Percentiles rank a stretch among this genome's conserved stretches.
phyloP scores from a whole-genome alignment of 345 rosid genomes.

The Microcos paniculata region DNA sequence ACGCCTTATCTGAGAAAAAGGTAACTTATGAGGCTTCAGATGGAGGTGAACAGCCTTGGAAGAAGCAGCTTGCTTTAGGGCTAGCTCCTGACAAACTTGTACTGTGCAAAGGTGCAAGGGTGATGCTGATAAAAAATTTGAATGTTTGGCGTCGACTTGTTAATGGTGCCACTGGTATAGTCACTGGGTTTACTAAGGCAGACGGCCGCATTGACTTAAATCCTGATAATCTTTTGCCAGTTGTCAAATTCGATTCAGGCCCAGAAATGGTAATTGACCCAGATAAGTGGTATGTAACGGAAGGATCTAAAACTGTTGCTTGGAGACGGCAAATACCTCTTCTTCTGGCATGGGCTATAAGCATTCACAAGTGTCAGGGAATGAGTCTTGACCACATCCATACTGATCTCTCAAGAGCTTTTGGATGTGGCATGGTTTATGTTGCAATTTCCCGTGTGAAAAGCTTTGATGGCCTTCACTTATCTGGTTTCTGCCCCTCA shows the following conservation, averaged over 20 bases:
- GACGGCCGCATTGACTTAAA: background rate
- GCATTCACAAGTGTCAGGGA: slow-evolving; percentile 18
- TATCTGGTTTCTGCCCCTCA: slow-evolving; percentile 8
- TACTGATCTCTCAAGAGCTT: slow-evolving; percentile 16
- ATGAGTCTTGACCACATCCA: slow-evolving; percentile 12
- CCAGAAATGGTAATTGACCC: slow-evolving; percentile 1
- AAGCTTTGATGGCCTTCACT: slow-evolving; percentile 7
- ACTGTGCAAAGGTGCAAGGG: slow-evolving; percentile 15
- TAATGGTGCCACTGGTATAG: slow-evolving; percentile 15
- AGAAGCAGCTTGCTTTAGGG: slow-evolving; percentile 10
- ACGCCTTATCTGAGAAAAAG: slow-evolving; percentile 7
- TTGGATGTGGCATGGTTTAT: slow-evolving; percentile 17
- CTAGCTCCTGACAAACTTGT: slow-evolving; percentile 13
- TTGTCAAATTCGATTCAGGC: slow-evolving; percentile 15
- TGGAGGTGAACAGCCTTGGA: background rate
- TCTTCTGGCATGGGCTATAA: slow-evolving; percentile 16
- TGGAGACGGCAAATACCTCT: slow-evolving; percentile 7
- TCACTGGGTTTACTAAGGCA: background rate
- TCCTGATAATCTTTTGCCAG: background rate
- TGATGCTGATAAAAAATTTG: slow-evolving; percentile 16
- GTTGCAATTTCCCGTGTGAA: slow-evolving; percentile 15
- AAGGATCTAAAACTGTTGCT: slow-evolving; percentile 6
- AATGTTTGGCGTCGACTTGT: slow-evolving; percentile 3
- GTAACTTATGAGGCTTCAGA: slow-evolving; percentile 6
- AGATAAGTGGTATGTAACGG: slow-evolving; percentile 7